Conservation (phyloP, 139 green algal genomes). For the Bryopsis sp. region DNA sequence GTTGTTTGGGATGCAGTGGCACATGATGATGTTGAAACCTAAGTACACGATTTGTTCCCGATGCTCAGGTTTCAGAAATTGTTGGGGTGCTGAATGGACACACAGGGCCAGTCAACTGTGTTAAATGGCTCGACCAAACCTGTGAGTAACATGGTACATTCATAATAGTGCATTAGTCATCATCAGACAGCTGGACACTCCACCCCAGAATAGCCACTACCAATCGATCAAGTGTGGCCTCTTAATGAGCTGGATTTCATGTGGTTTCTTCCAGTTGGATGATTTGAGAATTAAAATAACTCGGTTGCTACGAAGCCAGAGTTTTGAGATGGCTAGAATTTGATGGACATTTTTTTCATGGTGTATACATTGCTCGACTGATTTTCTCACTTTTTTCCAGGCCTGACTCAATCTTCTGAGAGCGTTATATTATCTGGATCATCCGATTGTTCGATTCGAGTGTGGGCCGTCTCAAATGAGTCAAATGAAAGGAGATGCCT, state of each 20-base stretch:
- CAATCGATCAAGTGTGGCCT: not conserved
- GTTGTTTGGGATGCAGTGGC: not conserved
- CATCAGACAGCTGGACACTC: no score
- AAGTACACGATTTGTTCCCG: not conserved
- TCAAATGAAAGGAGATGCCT: no score
- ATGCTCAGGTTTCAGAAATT: constrained; percentile 37
- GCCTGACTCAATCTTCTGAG: no score
- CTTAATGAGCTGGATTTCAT: not conserved
- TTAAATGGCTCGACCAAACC: constrained; percentile 46
- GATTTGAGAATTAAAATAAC: not conserved
- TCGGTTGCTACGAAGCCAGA: not conserved
- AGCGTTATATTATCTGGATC: no score
- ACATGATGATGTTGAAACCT: not conserved
- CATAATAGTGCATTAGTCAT: not conserved
- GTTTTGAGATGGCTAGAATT: not conserved
- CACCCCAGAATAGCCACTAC: not conserved
- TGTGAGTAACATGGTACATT: constrained; percentile 1
- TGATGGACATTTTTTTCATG: no score
- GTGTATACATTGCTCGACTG: no score
- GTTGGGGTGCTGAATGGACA: constrained; percentile 59
- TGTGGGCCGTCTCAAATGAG: no score
- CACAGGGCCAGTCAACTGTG: constrained; percentile 59
- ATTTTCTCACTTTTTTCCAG: no score
- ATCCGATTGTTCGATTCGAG: no score
- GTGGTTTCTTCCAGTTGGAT: constrained; percentile 4